Conservation (phyloP, 2,329 filamentous ascomycete species). For the Arthroderma uncinatum region DNA sequence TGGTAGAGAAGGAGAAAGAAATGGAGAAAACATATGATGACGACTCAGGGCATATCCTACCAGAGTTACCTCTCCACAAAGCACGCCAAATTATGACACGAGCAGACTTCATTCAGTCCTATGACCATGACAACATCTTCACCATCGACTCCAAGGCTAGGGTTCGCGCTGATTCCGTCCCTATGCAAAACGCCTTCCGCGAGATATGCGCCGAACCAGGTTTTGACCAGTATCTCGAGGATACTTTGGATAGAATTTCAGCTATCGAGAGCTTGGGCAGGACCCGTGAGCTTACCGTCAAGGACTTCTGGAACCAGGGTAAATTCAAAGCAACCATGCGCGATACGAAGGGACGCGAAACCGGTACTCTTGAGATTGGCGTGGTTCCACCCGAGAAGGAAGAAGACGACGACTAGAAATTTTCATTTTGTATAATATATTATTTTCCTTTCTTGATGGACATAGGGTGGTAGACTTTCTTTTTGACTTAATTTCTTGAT, state of each 20-base stretch:
- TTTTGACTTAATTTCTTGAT: neutral
- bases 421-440: slow-evolving; percentile 1
- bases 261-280: slow-evolving; percentile 87
- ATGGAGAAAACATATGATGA: slow-evolving; percentile 53
- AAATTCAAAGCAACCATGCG: slow-evolving; percentile 56
- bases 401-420: slow-evolving; percentile 18
- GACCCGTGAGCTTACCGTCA: slow-evolving; percentile 90
- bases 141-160: slow-evolving; percentile 79
- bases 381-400: slow-evolving; percentile 30
- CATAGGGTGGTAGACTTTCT: neutral
- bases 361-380: slow-evolving; percentile 39
- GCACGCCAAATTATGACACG: slow-evolving; percentile 91
- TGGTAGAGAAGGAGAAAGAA: slow-evolving; percentile 69
- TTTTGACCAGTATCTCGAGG: slow-evolving; percentile 72
- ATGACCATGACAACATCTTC: slow-evolving; percentile 91
- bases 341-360: slow-evolving; percentile 38
- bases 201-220: slow-evolving; percentile 66
- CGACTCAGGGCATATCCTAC: slow-evolving; percentile 60
- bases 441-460: neutral
- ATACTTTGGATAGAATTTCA: slow-evolving; percentile 72
- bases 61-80: slow-evolving; percentile 67
- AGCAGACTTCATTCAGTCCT: slow-evolving; percentile 82
- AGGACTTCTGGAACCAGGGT: slow-evolving; percentile 78
- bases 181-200: slow-evolving; percentile 87
- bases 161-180: slow-evolving; percentile 85